Percentiles rank a stretch among this genome's conserved stretches.
These are phyloP conservation scores for Silene vulgaris DNA, from an alignment of 179 eudicot genomes.

Conservation along the genomic window DNA sequence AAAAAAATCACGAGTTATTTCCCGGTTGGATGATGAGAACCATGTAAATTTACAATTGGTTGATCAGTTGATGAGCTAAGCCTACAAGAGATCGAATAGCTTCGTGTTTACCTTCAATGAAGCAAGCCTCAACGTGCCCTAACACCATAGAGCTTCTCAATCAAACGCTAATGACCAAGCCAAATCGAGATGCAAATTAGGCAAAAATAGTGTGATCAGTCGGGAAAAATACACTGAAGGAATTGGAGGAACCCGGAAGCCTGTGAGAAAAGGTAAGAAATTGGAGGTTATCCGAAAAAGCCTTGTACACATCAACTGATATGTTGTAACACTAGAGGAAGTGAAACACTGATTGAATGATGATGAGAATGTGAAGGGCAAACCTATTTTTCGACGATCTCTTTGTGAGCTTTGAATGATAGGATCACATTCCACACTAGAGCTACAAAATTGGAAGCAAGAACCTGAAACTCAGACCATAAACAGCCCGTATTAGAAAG, in stretches of 20 bases:
- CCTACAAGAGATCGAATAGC: neutral
- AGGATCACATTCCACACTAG: constrained; percentile 61
- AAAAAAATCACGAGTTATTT: neutral
- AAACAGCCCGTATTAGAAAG: neutral
- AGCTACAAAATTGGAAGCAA: constrained; percentile 57
- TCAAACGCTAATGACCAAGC: neutral
- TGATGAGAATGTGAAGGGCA: neutral
- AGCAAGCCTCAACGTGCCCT: neutral
- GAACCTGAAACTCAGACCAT: constrained; percentile 41
- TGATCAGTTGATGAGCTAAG: neutral
- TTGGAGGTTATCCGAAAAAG: neutral
- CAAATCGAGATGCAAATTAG: neutral
- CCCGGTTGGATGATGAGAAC: neutral
- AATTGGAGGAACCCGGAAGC: neutral
- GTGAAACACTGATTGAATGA: neutral
- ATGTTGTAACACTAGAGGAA: neutral
- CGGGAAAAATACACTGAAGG: neutral
- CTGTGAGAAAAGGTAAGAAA: neutral
- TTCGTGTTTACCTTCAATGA: neutral
- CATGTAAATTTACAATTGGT: neutral
- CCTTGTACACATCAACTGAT: too few relatives aligned
- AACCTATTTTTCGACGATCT: constrained; percentile 42
- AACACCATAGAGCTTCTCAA: neutral
- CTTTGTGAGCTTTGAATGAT: constrained; percentile 64
- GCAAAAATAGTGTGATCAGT: neutral